Base-by-base conservation (phyloP, 2,329 filamentous ascomycete species). In the Fusarium pseudograminearum region DNA sequence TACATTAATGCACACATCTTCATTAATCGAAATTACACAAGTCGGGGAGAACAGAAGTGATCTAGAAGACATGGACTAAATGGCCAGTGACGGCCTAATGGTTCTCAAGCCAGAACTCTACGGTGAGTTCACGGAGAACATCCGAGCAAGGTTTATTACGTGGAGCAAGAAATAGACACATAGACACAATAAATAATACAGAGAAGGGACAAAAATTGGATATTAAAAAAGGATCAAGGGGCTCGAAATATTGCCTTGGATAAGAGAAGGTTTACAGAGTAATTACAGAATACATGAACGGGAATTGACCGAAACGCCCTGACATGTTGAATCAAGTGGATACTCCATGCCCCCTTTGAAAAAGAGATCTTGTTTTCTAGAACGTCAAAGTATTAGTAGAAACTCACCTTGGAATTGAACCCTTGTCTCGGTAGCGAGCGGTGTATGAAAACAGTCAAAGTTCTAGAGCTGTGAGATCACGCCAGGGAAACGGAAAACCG, bases 241-340 rank as follows among this genome's bases (percentile, higher is more conserved):
- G 28, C 18, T 30, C 20, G 41, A 30, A 33, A 22, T 36, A 52
- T 20, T 16, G 28, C 28, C 14, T 14, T 30, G 28, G 46, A 44
- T 16, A 50, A 46, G 24, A 33, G 16, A 52, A 45, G 24, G 31
- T 28, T 56, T 24, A 10, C 18, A 30, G 42, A 55, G 42, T 41
- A 12, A 46, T 54, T 38, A 16, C 41, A 53, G 10, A 46, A 26
- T 26, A 28, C 24, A 26, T 64, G 10, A n/a, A 71, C 68, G 68
- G 68, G 68, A 71, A 69, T 71, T 71, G 68, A 57, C 68, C 68
- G 68, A 71, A 61, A 65, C 59, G 54, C 62, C 57, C 38, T 45
- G 59, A 51, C 51, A 38, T 42, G 15, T 53, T 58, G 22, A 65
- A 61, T 46, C 33, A 34, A 48, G 63, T 61, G 67, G 63, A 69